Base-by-base conservation (phyloP, 2,329 filamentous ascomycete species). In the Colletotrichum zoysiae region DNA sequence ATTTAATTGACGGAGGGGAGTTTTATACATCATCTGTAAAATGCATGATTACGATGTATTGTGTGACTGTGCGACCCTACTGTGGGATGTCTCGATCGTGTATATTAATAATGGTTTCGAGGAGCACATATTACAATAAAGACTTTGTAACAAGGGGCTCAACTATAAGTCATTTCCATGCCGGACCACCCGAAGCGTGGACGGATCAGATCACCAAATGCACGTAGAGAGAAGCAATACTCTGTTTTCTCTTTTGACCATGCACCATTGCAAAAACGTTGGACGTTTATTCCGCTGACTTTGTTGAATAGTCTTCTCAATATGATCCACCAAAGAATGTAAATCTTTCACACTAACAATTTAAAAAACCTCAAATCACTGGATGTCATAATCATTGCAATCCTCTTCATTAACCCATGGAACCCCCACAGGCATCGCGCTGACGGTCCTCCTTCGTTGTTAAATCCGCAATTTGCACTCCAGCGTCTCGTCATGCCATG, bases 271-370 rank as follows among this genome's bases (percentile, higher is more conserved):
- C 4, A 12, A 1, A 18, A n/a, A 9, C 33, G 16, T 23, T 9
- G 42, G 16, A 55, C 20, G 23, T 56, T 55, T 3, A 20, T 44
- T 11, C 23, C 16, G 46, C 38, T 60, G 38, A 66, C 12, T 56
- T 40, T 62, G 48, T 33, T 40, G 23, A 69, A 46, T 59, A 66
- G 18, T 53, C 23, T 51, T 65, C 53, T 23, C 4, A 44, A 55
- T 30, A 16, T 16, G 38, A 65, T 62, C 55, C 61, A 16, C 35
- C n/a, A 70, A 66, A 26, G 63, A 70, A 56, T 55, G 67, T 55
- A 60, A 33, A 50, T 33, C 23, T 18, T 44, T 33, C 44, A 1
- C 23, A 5, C 38, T 16, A 20, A 11, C 16, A 20, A 18, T 38
- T 38, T 18, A 16, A 23, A 5, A 4, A 18, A 20, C 42, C 16